Evolutionary conservation across 768 basidiomycete genomes (phyloP).

Genomic region (Suillus spraguei): DNA sequence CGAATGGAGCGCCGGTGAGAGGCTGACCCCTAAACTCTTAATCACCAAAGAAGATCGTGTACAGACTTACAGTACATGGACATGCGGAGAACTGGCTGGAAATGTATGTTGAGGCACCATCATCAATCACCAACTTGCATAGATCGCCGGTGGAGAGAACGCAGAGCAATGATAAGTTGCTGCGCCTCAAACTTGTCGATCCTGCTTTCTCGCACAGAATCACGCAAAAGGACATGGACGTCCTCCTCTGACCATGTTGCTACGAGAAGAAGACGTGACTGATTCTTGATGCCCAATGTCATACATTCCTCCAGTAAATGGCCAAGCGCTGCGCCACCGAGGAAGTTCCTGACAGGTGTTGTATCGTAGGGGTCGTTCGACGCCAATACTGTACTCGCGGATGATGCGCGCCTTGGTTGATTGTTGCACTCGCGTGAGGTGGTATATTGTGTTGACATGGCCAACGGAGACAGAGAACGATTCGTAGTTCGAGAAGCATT

Average conservation of each 20-base stretch:
- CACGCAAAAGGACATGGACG: background rate
- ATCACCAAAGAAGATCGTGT: background rate
- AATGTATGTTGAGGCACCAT: background rate
- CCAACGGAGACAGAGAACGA: background rate
- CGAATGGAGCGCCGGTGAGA: background rate
- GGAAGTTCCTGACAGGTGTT: conserved; percentile 5
- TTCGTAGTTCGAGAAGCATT: background rate
- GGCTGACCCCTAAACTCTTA: background rate
- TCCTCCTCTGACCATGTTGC: conserved; percentile 11
- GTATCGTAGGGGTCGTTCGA: background rate
- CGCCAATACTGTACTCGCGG: background rate
- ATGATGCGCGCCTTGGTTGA: background rate
- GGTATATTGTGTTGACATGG: too few relatives aligned
- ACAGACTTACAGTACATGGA: background rate
- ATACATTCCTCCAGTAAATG: conserved; percentile 5
- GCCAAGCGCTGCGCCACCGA: background rate
- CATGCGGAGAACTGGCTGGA: background rate
- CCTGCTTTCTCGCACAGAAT: conserved; percentile 6
- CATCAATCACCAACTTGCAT: background rate
- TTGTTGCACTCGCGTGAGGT: background rate
- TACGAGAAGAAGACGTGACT: conserved; percentile 2
- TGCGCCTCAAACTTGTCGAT: conserved; percentile 13
- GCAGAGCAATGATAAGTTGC: conserved; percentile 10
- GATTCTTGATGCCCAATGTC: conserved; percentile 9
- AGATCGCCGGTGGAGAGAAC: conserved; percentile 7